Evolutionary conservation across 2,329 filamentous ascomycete species (phyloP), one percentile per base, ranked within the genome.

Genomic region (Pestalotiopsis sp.): DNA sequence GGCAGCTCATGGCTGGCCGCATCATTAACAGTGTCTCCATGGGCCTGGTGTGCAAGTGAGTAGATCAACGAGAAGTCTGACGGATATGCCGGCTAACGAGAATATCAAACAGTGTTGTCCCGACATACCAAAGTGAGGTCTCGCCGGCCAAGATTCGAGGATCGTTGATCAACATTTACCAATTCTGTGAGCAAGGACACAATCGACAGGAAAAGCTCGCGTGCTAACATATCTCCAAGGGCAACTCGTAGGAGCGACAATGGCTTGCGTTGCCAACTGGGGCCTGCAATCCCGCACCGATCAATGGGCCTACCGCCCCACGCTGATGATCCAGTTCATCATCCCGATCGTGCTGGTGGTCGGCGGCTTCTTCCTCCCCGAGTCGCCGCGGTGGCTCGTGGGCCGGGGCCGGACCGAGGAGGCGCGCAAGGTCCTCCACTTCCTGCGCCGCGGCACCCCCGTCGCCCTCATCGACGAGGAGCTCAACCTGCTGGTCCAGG

Each of bases 311-410:
- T 72, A 72, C 41, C 66, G 70, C n/a, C 67, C 68, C 20, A 68
- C 70, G 9, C 70, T 72, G 13, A 63, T 72, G 41, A 36, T 72
- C 52, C 72, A 73, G 64, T 68, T 72, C 59, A 67, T 68, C 12
- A 68, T 71, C 20, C 72, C 84, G 0, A 80, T 84, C 27, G 80
- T 77, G 59, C 70, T 85, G 13, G 81, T 83, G 0, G 80, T 81
- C 0, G 79, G 78, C 2, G 58, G 66, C 1, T 56, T 60, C 11
- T 69, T 72, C 23, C 45, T 74, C 2, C 73, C 73, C 36, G 70
- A 73, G 41, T 71, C 69, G 4, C 72, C 72, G 1, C 59, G 72
- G 2, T 73, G 70, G 70, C 72, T 73, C 20, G 27, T 70, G 3
- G 57, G 61, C 63, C 66, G 68, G 27, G 70, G 70, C 14, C 64